Conservation (phyloP, 1,139 yeast species). For the Hyphopichia burtonii region DNA sequence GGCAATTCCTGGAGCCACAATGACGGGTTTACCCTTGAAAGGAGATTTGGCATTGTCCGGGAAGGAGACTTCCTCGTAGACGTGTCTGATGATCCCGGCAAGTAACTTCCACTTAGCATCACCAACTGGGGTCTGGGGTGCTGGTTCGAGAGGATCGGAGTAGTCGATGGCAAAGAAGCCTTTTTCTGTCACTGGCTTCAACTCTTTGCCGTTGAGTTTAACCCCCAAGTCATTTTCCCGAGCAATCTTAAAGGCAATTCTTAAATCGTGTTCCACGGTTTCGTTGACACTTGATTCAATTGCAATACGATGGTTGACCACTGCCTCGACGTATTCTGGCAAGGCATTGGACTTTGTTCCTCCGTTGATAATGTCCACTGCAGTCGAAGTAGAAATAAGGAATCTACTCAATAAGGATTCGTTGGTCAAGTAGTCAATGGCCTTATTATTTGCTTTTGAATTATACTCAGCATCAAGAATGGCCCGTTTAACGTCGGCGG, state of each 20-base stretch:
- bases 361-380: constrained; percentile 31
- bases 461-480: constrained; percentile 27
- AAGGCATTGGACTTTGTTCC: constrained; percentile 38
- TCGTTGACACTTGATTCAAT: constrained; percentile 25
- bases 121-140: constrained; percentile 52
- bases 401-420: constrained; percentile 17
- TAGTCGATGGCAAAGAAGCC: constrained; percentile 44
- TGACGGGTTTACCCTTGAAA: constrained; percentile 13
- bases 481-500: constrained; percentile 14
- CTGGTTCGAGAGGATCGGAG: constrained; percentile 44
- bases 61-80: constrained; percentile 48
- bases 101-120: constrained; percentile 51
- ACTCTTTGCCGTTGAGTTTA: constrained; percentile 27
- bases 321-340: constrained; percentile 29
- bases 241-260: constrained; percentile 27
- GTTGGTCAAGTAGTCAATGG: constrained; percentile 14
- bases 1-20: constrained; percentile 30
- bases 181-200: constrained; percentile 22
- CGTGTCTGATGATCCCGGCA: constrained; percentile 54
- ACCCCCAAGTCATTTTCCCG: constrained; percentile 35
- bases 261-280: constrained; percentile 18
- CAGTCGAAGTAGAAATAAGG: constrained; percentile 33
- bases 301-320: constrained; percentile 33
- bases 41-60: constrained; percentile 11
- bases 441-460: constrained; percentile 23